Base-by-base conservation (phyloP, 2,329 filamentous ascomycete species). In the Lecanicillium sp. region DNA sequence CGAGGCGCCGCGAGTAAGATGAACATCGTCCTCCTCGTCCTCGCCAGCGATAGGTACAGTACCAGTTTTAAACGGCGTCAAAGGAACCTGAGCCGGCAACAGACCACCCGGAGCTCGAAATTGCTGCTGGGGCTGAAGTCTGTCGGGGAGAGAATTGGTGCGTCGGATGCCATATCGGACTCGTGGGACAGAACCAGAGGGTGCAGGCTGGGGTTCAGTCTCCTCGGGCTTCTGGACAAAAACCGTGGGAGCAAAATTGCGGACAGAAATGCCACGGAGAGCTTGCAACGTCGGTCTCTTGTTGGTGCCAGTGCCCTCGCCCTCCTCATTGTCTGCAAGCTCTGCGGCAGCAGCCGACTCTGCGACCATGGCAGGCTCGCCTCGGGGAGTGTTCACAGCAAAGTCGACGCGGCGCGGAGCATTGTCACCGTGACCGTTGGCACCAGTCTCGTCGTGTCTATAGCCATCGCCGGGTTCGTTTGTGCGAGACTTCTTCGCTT, bases 91-190 rank as follows among this genome's bases (percentile, higher is more conserved):
- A 13, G 68, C 57, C 2, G 71, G 69, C 29, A 73, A 55, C 60
- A 74, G 63, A 22, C 64, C 63, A 5, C 71, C 70, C 1, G 72
- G 68, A 1, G 71, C 53, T 4, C 72, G 68, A 25, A 64, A 48
- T 18, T 56, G 50, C 25, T 57, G 48, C 12, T 48, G 41, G 7
- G 64, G 60, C 43, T 73, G 76, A 8, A 86, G 69, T 14, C 80
- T 73, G 49, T 83, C 81, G 0, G 84, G 84, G 3, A 88, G 69
- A 1, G 84, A 88, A 54, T 76, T 85, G 15, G 83, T 85, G 39
- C 84, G 73, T 40, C 82, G 79, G 38, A 86, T 77, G n/a, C 75
- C 75, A 47, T 75, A 75, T 30, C 73, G 68, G 42, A 80, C 71
- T 20, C 71, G 68, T 5, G 76, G 74, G 31, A 77, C 65, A 9